phyloP scores from a whole-genome alignment of 2,329 filamentous ascomycete species.

The Immersiporthe knoxdaviesiana region DNA sequence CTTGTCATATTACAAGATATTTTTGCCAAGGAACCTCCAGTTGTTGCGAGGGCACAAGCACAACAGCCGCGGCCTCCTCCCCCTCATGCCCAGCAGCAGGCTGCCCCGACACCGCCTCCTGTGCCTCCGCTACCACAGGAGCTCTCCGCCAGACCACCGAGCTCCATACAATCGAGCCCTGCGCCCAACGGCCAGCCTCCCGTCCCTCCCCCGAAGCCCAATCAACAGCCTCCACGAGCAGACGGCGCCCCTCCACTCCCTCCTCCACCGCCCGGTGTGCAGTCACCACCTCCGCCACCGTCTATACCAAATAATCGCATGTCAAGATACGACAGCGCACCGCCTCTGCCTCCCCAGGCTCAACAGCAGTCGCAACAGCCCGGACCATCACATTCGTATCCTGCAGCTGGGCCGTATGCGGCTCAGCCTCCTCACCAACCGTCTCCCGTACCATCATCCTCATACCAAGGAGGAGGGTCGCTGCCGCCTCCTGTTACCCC shows the following conservation, averaged over 20 bases:
- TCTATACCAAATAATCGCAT: constrained; percentile 34
- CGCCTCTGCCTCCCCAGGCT: constrained; percentile 37
- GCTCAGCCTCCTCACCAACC: constrained; percentile 35
- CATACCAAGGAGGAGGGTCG: constrained; percentile 30
- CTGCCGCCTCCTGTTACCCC: constrained; percentile 27
- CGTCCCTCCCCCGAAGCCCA: constrained; percentile 59
- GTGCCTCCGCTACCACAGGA: constrained; percentile 74
- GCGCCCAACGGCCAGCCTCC: constrained; percentile 45
- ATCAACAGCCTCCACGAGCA: constrained; percentile 40
- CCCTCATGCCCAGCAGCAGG: constrained; percentile 40
- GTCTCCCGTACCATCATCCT: constrained; percentile 13
- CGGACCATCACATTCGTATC: constrained; percentile 19
- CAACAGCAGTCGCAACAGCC: constrained; percentile 23
- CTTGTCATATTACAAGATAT: constrained; percentile 80
- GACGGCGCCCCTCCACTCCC: constrained; percentile 38
- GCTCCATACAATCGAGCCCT: constrained; percentile 40
- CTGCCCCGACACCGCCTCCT: constrained; percentile 58
- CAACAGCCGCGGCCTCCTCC: constrained; percentile 43
- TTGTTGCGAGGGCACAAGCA: constrained; percentile 71
- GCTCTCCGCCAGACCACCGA: constrained; percentile 50
- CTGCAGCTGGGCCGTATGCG: constrained; percentile 36
- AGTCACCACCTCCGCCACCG: constrained; percentile 31
- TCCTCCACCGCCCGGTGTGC: constrained; percentile 40
- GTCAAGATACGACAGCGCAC: constrained; percentile 41
- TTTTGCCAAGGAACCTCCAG: constrained; percentile 93